Conservation (phyloP, 208 protist genomes). For the Acanthamoeba healyi region DNA sequence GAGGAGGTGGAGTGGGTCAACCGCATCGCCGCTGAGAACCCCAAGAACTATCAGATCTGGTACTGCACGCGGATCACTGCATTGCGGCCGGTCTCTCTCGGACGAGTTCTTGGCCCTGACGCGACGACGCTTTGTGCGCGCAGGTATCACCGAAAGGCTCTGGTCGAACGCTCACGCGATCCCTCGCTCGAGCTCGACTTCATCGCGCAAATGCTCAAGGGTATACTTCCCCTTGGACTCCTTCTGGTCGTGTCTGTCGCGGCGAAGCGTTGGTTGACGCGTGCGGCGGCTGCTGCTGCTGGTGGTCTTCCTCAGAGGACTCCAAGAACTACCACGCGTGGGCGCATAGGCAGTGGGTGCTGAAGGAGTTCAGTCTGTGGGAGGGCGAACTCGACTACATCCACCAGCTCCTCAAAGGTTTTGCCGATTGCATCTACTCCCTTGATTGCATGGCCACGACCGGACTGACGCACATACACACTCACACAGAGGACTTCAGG, state of each 20-base stretch:
- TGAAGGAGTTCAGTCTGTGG: slow-evolving; percentile 82
- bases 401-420: slow-evolving; percentile 82
- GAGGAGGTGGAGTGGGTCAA: slow-evolving; percentile 87
- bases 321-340: slow-evolving; percentile 96
- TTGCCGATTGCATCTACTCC: no score
- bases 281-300: no score
- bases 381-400: slow-evolving; percentile 86
- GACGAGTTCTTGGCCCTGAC: no score
- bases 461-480: no score
- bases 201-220: slow-evolving; percentile 78
- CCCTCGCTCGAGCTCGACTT: slow-evolving; percentile 87
- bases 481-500: slow-evolving; percentile 88
- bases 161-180: slow-evolving; percentile 85
- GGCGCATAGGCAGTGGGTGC: slow-evolving; percentile 90
- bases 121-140: no score
- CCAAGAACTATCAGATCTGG: slow-evolving; percentile 93
- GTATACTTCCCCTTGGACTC: neutral
- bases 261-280: no score
- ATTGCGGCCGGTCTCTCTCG: no score
- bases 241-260: no score
- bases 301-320: no score
- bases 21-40: slow-evolving; percentile 80
- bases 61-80: no score
- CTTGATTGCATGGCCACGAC: no score
- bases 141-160: slow-evolving; percentile 88